These are phyloP conservation scores for Plantago lanceolata DNA, from an alignment of 305 asterid species.

Conservation along the genomic window DNA sequence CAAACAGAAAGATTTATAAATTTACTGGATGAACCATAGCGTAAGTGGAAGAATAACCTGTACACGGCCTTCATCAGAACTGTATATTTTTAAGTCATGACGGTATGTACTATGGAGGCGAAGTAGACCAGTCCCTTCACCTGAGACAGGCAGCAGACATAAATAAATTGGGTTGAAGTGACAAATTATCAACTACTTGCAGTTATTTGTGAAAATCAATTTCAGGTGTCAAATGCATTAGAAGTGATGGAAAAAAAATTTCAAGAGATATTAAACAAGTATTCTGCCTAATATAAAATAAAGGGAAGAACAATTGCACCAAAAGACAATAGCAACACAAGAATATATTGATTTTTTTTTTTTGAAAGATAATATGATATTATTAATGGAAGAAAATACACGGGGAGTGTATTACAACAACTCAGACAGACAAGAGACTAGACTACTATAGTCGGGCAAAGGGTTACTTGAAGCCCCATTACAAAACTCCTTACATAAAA, in stretches of 20 bases:
- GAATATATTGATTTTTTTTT: neutral
- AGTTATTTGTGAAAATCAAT: conserved; percentile 15
- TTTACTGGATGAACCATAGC: conserved; percentile 6
- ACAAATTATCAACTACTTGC: conserved; percentile 18
- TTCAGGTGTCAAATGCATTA: conserved; percentile 7
- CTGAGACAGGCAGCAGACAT: conserved; percentile 34
- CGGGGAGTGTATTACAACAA: too few species aligned
- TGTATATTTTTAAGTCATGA: conserved; percentile 87
- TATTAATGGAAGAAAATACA: too few species aligned
- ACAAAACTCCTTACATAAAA: neutral
- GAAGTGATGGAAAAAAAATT: neutral
- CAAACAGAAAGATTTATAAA: conserved; percentile 16
- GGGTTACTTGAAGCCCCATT: too few species aligned
- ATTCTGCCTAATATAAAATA: conserved; percentile 6
- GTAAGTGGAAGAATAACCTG: conserved; percentile 49
- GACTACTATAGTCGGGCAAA: too few species aligned
- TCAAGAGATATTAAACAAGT: neutral
- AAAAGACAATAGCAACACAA: neutral
- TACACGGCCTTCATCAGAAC: conserved; percentile 97
- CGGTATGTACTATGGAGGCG: conserved; percentile 97
- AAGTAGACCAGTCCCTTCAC: conserved; percentile 97
- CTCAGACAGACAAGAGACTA: too few species aligned
- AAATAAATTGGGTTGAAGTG: conserved; percentile 6
- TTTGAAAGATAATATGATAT: too few species aligned
- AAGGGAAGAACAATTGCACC: neutral